These are phyloP conservation scores for Erysimum cheiranthoides DNA, from an alignment of 345 rosid species.

Conservation along the genomic window DNA sequence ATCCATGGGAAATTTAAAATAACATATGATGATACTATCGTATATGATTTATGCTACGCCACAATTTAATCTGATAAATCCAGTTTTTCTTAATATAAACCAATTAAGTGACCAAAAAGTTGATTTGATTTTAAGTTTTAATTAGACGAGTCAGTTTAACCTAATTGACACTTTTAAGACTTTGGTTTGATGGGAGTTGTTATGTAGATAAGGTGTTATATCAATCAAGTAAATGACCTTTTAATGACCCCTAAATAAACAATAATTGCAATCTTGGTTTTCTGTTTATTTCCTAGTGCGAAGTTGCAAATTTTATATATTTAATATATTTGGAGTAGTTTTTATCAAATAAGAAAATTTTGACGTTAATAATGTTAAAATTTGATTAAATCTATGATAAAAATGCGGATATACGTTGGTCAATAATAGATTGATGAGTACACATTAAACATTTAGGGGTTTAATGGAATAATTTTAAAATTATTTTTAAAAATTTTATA, in stretches of 20 bases:
- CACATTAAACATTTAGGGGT: neutral
- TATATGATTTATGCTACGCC: conserved; percentile 17
- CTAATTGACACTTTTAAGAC: conserved; percentile 45
- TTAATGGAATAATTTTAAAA: neutral
- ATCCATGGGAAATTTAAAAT: neutral
- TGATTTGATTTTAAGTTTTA: conserved; percentile 39
- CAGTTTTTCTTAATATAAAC: neutral
- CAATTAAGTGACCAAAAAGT: conserved; percentile 18
- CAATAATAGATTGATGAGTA: neutral
- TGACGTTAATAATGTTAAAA: neutral
- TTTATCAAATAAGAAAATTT: neutral
- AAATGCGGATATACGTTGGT: neutral
- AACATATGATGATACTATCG: neutral
- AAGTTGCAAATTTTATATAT: too few relatives aligned
- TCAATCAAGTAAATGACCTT: conserved; percentile 35
- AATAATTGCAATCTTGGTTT: conserved; percentile 18
- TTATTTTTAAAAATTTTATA: neutral
- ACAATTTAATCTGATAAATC: neutral
- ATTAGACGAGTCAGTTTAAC: conserved; percentile 47
- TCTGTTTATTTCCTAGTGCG: neutral
- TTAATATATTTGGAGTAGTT: too few relatives aligned
- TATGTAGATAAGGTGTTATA: conserved; percentile 39
- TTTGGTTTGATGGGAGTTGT: conserved; percentile 39
- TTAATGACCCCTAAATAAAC: conserved; percentile 27
- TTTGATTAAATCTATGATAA: neutral